A percentile compares a stretch with the other conserved stretches of the same genome.
Conservation (phyloP, 495 filamentous ascomycete genomes). For the Glarea lozoyensis region DNA sequence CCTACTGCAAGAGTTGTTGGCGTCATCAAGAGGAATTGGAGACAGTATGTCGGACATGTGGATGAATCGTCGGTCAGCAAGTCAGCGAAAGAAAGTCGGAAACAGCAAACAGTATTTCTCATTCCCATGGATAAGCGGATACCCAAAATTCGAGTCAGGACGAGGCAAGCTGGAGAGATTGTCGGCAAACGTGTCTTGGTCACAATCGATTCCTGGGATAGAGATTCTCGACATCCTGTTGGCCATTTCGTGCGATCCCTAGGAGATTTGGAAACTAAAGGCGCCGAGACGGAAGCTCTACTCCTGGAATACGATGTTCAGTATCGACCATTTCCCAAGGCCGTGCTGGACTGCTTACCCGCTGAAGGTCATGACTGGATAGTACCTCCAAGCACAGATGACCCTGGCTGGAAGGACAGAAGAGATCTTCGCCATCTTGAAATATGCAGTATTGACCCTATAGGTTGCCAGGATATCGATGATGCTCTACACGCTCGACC, state of each 20-base stretch:
- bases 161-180: slow-evolving; percentile 78
- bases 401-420: slow-evolving; percentile 78
- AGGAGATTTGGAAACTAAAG: slow-evolving; percentile 89
- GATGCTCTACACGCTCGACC: slow-evolving; percentile 84
- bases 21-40: slow-evolving; percentile 89
- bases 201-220: slow-evolving; percentile 90
- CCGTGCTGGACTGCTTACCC: slow-evolving; percentile 87
- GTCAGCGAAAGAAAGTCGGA: slow-evolving; percentile 58
- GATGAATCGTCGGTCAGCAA: slow-evolving; percentile 76
- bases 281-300: slow-evolving; percentile 90
- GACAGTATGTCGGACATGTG: slow-evolving; percentile 93
- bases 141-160: slow-evolving; percentile 88
- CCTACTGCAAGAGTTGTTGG: slow-evolving; percentile 92
- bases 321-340: slow-evolving; percentile 93
- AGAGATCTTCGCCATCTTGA: slow-evolving; percentile 76
- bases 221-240: slow-evolving; percentile 81
- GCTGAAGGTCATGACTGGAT: slow-evolving; percentile 89
- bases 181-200: slow-evolving; percentile 90
- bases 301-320: slow-evolving; percentile 95
- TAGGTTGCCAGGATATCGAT: slow-evolving; percentile 95
- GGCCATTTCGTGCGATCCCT: slow-evolving; percentile 92
- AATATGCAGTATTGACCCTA: slow-evolving; percentile 95
- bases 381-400: slow-evolving; percentile 64
- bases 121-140: slow-evolving; percentile 96
- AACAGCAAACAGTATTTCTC: slow-evolving; percentile 87